Base-by-base conservation (phyloP, 192 early-diverging fungal species). In the Coemansia sp. region DNA sequence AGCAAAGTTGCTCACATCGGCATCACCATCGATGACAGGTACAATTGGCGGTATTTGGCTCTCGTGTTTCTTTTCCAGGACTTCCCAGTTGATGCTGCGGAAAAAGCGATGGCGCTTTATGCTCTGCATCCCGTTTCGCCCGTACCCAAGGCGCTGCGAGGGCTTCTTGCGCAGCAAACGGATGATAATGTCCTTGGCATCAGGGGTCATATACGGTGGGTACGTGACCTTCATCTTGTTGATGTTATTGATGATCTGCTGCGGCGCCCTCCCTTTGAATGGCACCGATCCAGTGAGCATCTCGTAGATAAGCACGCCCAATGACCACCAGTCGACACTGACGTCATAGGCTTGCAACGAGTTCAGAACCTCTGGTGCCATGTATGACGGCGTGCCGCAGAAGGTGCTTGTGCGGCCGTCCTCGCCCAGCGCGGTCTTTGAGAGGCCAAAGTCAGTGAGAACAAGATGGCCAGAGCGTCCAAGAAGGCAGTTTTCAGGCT, bases 361-460 rank as follows among this genome's bases (percentile, higher is more conserved):
- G 11, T 88, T 87, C 57, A 87, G 84, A 12, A 92, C 71, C 68
- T 92, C 91, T 12, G 95, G 95, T 1, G 96, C 96, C 60, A 97
- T 85, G 68, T 95, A 95, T 61, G 91, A 89, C 3, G 92, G 89
- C 14, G 93, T 97, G 43, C 93, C 94, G 72, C 93, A 95, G 72
- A 94, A 96, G 1, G 95, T 94, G 43, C 81, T 88, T 6, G 93
- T 92, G 16, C 88, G 84, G 46, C 71, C 66, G 26, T 79, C 81
- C 24, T 67, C 70, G 56, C 71, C 73, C 49, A 84, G 65, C 12
- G 76, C 77, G 7, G 81, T 79, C 77, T 98, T 98, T n/a, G 89
- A 90, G 2, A 98, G 85, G 1, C 96, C 96, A 86, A 97, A 98
- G 73, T 98, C 95, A 2, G 94, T 95, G 59, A 98, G 78, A n/a